Conservation (phyloP, 83 land plant species). For the Picea abies region DNA sequence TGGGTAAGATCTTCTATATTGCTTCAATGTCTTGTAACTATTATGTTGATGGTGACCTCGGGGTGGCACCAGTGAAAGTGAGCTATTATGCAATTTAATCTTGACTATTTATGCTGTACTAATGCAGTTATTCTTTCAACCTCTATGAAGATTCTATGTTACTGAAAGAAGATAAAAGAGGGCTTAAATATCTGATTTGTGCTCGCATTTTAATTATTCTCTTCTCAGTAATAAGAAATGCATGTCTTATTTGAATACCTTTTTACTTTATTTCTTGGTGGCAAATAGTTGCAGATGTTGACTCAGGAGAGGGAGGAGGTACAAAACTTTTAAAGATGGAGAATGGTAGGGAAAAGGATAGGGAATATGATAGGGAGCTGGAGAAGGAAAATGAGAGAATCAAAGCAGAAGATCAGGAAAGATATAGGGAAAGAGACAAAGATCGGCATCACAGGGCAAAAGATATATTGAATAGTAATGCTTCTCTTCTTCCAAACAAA, state of each 20-base stretch:
- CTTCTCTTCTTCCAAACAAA: conserved; percentile 43
- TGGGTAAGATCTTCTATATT: neutral
- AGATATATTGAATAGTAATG: conserved; percentile 43
- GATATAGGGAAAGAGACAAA: conserved; percentile 49
- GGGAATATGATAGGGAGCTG: conserved; percentile 18
- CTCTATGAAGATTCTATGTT: neutral
- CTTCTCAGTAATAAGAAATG: neutral
- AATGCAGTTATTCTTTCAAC: neutral
- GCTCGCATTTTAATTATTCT: neutral
- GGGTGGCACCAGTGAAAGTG: conserved; percentile 55
- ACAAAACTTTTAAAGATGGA: conserved; percentile 57
- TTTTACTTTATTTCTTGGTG: neutral
- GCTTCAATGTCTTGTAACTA: neutral
- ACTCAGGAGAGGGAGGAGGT: conserved; percentile 33
- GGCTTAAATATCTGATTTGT: no score
- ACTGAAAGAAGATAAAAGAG: neutral
- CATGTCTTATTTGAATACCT: neutral
- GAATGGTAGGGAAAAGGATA: conserved; percentile 48
- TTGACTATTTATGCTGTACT: neutral
- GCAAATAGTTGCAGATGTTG: neutral
- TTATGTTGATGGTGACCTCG: conserved; percentile 60
- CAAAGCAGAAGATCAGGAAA: conserved; percentile 61
- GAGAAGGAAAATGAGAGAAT: conserved; percentile 33
- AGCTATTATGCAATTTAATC: neutral
- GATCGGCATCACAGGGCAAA: conserved; percentile 40